phyloP scores from a whole-genome alignment of 192 early-diverging fungal species.

The Coemansia sp. region DNA sequence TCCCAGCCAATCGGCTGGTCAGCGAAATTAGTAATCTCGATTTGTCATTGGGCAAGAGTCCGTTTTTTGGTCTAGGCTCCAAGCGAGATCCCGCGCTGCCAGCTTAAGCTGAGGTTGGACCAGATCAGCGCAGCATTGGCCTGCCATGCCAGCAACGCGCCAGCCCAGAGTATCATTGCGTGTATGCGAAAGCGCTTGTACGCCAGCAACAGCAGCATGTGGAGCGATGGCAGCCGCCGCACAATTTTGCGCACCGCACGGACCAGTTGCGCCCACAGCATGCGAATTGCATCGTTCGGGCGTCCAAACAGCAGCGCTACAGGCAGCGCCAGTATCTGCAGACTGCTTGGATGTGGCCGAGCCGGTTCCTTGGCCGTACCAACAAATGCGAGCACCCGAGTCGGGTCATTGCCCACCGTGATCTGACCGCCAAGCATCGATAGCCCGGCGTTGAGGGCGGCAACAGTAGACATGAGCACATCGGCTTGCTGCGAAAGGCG shows the following conservation, averaged over 20 bases:
- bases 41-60: neutral
- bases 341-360: neutral
- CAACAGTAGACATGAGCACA: slow-evolving; percentile 49
- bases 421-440: slow-evolving; percentile 11
- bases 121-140: slow-evolving; percentile 44
- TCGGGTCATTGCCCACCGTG: neutral
- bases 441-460: slow-evolving; percentile 47
- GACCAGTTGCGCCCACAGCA: slow-evolving; percentile 8
- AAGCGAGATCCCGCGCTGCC: slow-evolving; percentile 33
- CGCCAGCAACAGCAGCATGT: slow-evolving; percentile 36
- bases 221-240: slow-evolving; percentile 23
- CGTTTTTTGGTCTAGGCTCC: slow-evolving; percentile 1
- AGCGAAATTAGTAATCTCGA: neutral
- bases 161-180: slow-evolving; percentile 41
- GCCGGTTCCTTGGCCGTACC: neutral
- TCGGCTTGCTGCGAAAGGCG: slow-evolving; percentile 49
- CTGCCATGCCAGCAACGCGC: slow-evolving; percentile 41
- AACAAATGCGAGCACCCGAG: neutral
- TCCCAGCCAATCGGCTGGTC: slow-evolving; percentile 3
- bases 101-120: slow-evolving; percentile 29
- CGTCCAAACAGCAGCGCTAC: slow-evolving; percentile 36
- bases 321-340: slow-evolving; percentile 29
- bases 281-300: slow-evolving; percentile 9
- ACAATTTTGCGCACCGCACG: slow-evolving; percentile 8
- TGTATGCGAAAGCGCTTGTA: slow-evolving; percentile 44